phyloP scores from a whole-genome alignment of 768 basidiomycete species.

The Phanerodontia chrysosporium region DNA sequence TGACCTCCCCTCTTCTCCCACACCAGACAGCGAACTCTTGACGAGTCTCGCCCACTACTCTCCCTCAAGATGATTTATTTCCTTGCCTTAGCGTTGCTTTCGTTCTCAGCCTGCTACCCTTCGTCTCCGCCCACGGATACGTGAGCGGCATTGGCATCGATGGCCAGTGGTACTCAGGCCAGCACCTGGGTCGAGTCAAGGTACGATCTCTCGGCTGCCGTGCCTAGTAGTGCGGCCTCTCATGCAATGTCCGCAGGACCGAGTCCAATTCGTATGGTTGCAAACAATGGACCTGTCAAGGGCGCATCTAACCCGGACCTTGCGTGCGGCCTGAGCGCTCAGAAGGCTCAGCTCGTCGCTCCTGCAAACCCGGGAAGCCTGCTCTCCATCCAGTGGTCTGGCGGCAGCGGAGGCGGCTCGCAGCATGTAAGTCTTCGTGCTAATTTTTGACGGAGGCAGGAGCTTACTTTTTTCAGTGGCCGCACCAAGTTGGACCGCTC shows the following conservation, averaged over 20 bases:
- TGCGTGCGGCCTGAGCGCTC: slow-evolving; percentile 56
- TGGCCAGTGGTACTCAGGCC: slow-evolving; percentile 37
- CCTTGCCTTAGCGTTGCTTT: slow-evolving; percentile 16
- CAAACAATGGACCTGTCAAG: slow-evolving; percentile 42
- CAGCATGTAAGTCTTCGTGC: slow-evolving; percentile 25
- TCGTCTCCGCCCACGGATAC: slow-evolving; percentile 37
- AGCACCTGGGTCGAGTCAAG: slow-evolving; percentile 18
- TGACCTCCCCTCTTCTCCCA: not conserved
- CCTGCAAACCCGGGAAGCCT: slow-evolving; percentile 54
- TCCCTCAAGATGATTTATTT: not conserved
- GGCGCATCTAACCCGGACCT: slow-evolving; percentile 48
- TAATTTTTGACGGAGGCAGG: not conserved
- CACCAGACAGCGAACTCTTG: slow-evolving; percentile 4
- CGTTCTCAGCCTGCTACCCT: slow-evolving; percentile 13
- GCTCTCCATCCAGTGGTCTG: slow-evolving; percentile 52
- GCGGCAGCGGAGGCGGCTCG: slow-evolving; percentile 31
- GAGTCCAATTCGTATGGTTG: slow-evolving; percentile 37
- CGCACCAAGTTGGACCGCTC: slow-evolving; percentile 44
- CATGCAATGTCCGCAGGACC: slow-evolving; percentile 7
- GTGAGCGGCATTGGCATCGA: slow-evolving; percentile 35
- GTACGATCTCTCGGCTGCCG: not conserved
- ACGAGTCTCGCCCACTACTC: slow-evolving; percentile 1
- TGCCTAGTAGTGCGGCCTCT: not conserved
- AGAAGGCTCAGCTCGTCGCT: slow-evolving; percentile 43
- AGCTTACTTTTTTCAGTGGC: slow-evolving; percentile 1